These are phyloP conservation scores for Trichoderma atroviride DNA, from an alignment of 2,329 filamentous ascomycete species.

Conservation along the genomic window DNA sequence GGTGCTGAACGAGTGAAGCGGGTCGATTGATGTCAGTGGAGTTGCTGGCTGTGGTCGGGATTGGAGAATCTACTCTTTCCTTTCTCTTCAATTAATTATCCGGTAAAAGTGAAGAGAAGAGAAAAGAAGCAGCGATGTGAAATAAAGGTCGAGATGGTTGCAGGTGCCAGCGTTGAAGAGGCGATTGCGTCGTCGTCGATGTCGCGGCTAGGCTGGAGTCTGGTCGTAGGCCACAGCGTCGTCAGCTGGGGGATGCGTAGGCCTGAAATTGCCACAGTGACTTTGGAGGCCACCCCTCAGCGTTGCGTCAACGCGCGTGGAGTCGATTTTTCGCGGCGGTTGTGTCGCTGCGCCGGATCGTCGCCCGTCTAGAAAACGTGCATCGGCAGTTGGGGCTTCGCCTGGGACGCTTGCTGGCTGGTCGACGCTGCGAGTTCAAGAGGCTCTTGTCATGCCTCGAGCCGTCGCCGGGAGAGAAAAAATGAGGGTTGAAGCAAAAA, in stretches of 20 bases:
- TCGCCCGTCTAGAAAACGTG: not conserved
- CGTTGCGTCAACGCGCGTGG: conserved; percentile 13
- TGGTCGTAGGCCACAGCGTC: conserved; percentile 33
- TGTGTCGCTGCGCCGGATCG: not conserved
- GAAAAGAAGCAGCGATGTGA: conserved; percentile 8
- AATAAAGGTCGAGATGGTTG: not conserved
- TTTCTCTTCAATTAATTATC: conserved; percentile 2
- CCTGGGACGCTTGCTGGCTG: conserved; percentile 15
- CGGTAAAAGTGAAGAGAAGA: not conserved
- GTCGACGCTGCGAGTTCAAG: conserved; percentile 1
- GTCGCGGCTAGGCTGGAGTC: conserved; percentile 24
- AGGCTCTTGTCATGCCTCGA: conserved; percentile 17
- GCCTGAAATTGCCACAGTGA: conserved; percentile 30
- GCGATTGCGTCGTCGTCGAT: conserved; percentile 23
- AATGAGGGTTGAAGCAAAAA: conserved; percentile 13
- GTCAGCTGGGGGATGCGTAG: conserved; percentile 37
- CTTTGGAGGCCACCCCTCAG: conserved; percentile 27
- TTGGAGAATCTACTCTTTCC: not conserved
- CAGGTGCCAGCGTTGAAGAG: conserved; percentile 1
- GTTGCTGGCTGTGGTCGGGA: not conserved
- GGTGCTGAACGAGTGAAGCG: conserved; percentile 15
- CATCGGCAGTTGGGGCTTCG: not conserved
- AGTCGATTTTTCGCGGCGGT: not conserved
- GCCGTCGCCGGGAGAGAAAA: not conserved
- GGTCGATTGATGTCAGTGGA: conserved; percentile 2